phyloP scores from a whole-genome alignment of 192 early-diverging fungal species.

The Haplosporangium gracile region DNA sequence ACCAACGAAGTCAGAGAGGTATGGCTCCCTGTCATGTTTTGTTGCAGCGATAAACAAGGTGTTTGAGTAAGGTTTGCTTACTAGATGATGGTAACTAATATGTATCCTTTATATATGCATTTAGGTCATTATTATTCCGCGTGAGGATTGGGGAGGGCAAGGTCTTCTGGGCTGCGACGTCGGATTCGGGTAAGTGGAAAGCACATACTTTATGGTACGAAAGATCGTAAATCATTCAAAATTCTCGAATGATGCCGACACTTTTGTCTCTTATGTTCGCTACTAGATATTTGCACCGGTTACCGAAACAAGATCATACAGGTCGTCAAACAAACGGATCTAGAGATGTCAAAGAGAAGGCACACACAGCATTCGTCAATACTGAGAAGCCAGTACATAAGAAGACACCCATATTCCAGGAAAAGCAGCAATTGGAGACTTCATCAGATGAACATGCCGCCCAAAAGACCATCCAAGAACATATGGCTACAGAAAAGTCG shows the following conservation, averaged over 20 bases:
- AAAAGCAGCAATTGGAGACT: neutral
- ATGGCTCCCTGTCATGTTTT: neutral
- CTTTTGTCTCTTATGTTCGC: neutral
- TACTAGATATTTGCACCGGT: conserved; percentile 16
- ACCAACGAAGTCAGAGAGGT: conserved; percentile 73
- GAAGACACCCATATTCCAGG: neutral
- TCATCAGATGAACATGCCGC: neutral
- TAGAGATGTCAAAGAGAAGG: neutral
- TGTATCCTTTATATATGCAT: neutral
- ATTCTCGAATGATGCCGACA: no score
- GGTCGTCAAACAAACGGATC: neutral
- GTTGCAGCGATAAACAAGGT: neutral
- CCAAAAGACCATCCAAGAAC: neutral
- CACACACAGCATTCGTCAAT: neutral
- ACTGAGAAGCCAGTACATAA: neutral
- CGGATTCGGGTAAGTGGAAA: conserved; percentile 68
- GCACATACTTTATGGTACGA: no score
- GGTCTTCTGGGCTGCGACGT: conserved; percentile 80
- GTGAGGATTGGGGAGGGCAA: conserved; percentile 76
- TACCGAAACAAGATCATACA: neutral
- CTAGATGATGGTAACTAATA: neutral
- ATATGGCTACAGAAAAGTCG: neutral
- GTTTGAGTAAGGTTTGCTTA: neutral
- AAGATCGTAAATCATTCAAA: no score
- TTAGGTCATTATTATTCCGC: conserved; percentile 76